Evolutionary conservation across 2,329 filamentous ascomycete genomes (phyloP), one percentile per base, ranked within the genome.

Genomic region (Cryphonectria nitschkei): DNA sequence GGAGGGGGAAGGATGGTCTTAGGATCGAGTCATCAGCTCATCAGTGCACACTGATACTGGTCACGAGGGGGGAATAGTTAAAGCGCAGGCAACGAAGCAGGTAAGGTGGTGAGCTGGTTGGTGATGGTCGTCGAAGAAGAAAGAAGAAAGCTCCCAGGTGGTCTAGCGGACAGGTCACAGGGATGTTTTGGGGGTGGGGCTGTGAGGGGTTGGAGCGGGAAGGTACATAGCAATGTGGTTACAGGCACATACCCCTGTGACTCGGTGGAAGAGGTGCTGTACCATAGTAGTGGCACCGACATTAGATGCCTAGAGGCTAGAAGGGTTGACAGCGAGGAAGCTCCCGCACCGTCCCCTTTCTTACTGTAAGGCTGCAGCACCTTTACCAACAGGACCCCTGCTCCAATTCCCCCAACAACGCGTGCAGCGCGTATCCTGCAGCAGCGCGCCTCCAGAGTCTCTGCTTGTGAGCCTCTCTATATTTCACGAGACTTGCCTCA

Each of bases 1-100:
- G 22, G 11, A 26, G n/a, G 8, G 29, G 29, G 41, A 16, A 34
- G 34, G 34, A n/a, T n/a, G 41, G n/a, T 58, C 65, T 67, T 52
- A 37, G 41, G 65, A 22, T 67, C 52, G n/a, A 67, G 65, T 67
- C 65, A 67, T 58, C 65, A 67, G 65, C 32, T n/a, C 26, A 26
- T 16, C 46, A 50, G 26, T 56, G 46, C 34, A 14, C 58, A 34
- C 26, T 34, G 52, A 67, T n/a, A 29, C 32, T 67, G 65, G 52
- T 67, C 65, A 67, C 52, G 29, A 54, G 64, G 65, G 16, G 29
- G 43, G 37, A 46, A 16, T n/a, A n/a, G 11, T 32, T 16, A 16
- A 13, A 58, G 54, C 19, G 54, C 19, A 58, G 56, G 22, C 34
- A 19, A 9, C n/a, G 19, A 39, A 39, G 22, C 13, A 43, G 14